Base-by-base conservation (phyloP, 2,329 filamentous ascomycete species). In the Alternaria metachromatica region DNA sequence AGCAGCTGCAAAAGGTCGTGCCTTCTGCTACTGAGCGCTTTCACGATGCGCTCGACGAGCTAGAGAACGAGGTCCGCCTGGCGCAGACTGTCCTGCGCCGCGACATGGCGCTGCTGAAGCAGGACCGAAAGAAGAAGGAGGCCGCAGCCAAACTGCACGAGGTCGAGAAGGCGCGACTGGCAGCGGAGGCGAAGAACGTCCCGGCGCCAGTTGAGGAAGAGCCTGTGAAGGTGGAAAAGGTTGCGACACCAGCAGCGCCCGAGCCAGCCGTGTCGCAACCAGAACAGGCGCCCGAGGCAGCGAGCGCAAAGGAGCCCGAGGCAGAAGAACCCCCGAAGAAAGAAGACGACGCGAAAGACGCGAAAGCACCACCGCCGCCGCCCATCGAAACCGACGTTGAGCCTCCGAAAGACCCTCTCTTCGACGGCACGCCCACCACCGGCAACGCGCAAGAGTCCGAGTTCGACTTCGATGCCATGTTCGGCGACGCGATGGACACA, bases 1-100 rank as follows among this genome's bases (percentile, higher is more conserved):
- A 75, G 65, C 58, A 68, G 64, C 30, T 80, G 66, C 74, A 81
- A 64, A 76, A 82, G 55, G 78, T 73, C 44, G 72, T 86, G 13
- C 80, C 83, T 3, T 72, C 70, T 15, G 82, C 82, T 26, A 75
- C 78, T 15, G 76, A 78, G 33, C 76, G 80, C 66, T 86, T 84
- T 64, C 83, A 87, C 68, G 79, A 84, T 50, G 81, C 82, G n/a
- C 80, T 86, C n/a, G 84, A 87, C 72, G 78, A 82, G 61, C 78
- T 87, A 13, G 84, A 86, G 68, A 78, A 79, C 48, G 80, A 86
- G 57, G 71, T 86, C 45, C 69, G 66, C 61, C 67, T 72, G 18
- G 77, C 78, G 8, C 77, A 80, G 33, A 66, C 70, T 0, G 78
- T 80, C 9, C 63, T 80, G 58, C 73, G 78, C 8, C 62, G 79